phyloP scores from a whole-genome alignment of 768 basidiomycete species.

The Phanerochaete sordida region DNA sequence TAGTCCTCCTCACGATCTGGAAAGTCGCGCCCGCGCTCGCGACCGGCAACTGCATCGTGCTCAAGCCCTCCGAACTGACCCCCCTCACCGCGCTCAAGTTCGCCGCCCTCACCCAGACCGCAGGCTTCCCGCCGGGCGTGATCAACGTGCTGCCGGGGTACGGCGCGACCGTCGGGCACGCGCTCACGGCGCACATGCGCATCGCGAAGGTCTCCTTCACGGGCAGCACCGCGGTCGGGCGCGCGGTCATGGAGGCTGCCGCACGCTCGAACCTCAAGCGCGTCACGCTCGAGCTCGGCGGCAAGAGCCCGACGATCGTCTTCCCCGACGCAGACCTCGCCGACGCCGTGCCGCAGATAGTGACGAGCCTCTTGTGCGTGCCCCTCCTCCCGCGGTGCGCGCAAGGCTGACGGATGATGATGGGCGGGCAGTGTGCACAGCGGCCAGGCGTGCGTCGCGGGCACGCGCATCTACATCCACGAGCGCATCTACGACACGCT shows the following conservation, averaged over 20 bases:
- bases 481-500: slow-evolving; percentile 58
- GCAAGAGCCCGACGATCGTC: slow-evolving; percentile 68
- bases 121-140: slow-evolving; percentile 74
- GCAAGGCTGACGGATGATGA: no score
- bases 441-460: slow-evolving; percentile 46
- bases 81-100: slow-evolving; percentile 60
- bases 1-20: slow-evolving; percentile 63
- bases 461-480: slow-evolving; percentile 57
- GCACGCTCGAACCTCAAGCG: slow-evolving; percentile 81
- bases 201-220: slow-evolving; percentile 80
- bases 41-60: slow-evolving; percentile 57
- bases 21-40: slow-evolving; percentile 77
- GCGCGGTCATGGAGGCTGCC: slow-evolving; percentile 75
- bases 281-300: slow-evolving; percentile 81
- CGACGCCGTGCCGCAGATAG: slow-evolving; percentile 67
- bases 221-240: slow-evolving; percentile 74
- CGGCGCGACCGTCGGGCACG: slow-evolving; percentile 64
- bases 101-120: slow-evolving; percentile 53
- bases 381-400: no score
- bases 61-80: slow-evolving; percentile 46
- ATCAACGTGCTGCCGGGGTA: slow-evolving; percentile 75
- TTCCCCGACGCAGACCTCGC: slow-evolving; percentile 73
- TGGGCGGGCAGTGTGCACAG: neutral
- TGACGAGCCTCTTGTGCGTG: slow-evolving; percentile 67
- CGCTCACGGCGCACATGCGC: slow-evolving; percentile 58